Evolutionary conservation across 2,329 filamentous ascomycete genomes (phyloP).

Genomic region (Penicillium psychrosexuale): DNA sequence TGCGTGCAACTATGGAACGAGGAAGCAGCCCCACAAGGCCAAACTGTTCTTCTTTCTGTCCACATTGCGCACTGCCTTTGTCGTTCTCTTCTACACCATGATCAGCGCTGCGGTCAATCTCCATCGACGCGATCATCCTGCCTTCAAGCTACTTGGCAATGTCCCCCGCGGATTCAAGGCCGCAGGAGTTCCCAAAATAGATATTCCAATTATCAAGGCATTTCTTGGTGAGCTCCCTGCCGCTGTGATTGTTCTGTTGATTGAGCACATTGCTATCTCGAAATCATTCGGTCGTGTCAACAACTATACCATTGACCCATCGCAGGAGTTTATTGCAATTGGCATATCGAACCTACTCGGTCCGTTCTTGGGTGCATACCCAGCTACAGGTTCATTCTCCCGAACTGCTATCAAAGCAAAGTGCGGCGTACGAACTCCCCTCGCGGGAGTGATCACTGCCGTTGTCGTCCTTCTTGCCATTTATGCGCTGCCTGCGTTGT

Average conservation of each 20-base stretch:
- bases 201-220: constrained; percentile 60
- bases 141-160: constrained; percentile 68
- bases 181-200: constrained; percentile 66
- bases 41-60: constrained; percentile 83
- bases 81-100: constrained; percentile 83
- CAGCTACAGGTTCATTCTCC: constrained; percentile 88
- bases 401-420: constrained; percentile 93
- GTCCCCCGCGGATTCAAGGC: constrained; percentile 83
- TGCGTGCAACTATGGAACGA: constrained; percentile 60
- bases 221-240: constrained; percentile 73
- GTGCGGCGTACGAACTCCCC: constrained; percentile 82
- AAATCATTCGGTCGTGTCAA: constrained; percentile 92
- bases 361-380: constrained; percentile 84
- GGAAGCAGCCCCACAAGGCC: constrained; percentile 62
- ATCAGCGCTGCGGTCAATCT: constrained; percentile 81
- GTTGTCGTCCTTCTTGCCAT: constrained; percentile 78
- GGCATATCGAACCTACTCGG: constrained; percentile 82
- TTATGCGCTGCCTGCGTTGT: constrained; percentile 77
- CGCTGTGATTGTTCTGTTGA: constrained; percentile 80
- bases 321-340: constrained; percentile 92
- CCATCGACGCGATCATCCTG: constrained; percentile 57
- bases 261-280: constrained; percentile 91
- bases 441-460: constrained; percentile 82
- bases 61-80: constrained; percentile 80
- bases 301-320: constrained; percentile 89